Evolutionary conservation across 345 rosid genomes (phyloP).

Genomic region (Populus ilicifolia): DNA sequence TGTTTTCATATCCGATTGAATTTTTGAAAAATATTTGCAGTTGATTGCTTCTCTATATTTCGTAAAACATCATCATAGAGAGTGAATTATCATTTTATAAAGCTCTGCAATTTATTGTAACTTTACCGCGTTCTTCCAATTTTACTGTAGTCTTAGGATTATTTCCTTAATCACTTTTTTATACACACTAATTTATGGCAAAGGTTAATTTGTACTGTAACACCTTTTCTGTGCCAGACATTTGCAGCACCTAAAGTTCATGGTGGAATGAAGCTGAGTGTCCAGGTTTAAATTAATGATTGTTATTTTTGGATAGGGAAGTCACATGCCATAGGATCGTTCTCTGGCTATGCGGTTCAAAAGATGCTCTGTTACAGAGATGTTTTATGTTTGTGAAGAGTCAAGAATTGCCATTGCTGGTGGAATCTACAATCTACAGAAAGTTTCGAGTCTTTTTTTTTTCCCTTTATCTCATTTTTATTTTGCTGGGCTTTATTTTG

Average conservation of each 20-base stretch:
- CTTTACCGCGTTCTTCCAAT: too few relatives aligned
- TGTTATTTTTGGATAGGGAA: not conserved
- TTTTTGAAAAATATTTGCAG: not conserved
- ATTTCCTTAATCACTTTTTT: not conserved
- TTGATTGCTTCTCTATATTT: not conserved
- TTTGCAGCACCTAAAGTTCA: not conserved
- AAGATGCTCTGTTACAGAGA: not conserved
- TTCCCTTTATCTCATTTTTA: not conserved
- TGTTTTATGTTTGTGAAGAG: constrained; percentile 13
- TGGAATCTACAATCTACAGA: constrained; percentile 16
- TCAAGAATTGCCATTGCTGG: constrained; percentile 7
- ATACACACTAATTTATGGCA: not conserved
- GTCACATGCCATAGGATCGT: not conserved
- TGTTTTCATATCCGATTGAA: not conserved
- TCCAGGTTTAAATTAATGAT: constrained; percentile 2
- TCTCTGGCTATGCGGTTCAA: constrained; percentile 3
- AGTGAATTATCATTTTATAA: not conserved
- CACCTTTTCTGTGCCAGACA: not conserved
- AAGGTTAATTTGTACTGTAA: not conserved
- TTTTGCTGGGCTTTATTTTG: not conserved
- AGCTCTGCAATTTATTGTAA: not conserved
- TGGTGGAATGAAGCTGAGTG: constrained; percentile 24
- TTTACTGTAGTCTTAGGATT: not conserved
- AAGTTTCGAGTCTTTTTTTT: not conserved
- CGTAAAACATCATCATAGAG: not conserved